Base-by-base conservation (phyloP, 2,329 filamentous ascomycete genomes). In the Ceratocystis colombiana region DNA sequence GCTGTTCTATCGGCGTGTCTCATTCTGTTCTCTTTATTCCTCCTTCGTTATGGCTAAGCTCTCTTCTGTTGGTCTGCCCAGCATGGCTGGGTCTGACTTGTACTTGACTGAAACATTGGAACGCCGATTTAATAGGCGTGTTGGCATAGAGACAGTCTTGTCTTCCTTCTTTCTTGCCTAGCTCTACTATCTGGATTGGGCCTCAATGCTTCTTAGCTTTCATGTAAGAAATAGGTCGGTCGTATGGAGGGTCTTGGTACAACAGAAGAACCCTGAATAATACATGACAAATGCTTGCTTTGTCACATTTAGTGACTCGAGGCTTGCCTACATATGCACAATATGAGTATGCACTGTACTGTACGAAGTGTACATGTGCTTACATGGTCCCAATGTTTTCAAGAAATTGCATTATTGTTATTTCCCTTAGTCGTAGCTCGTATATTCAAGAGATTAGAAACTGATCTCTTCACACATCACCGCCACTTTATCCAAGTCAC, bases 41-140 rank as follows among this genome's bases (percentile, higher is more conserved):
- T 37, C 28, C 25, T 59, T 33, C 5, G 55, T 59, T 37, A 25
- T 10, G 5, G 25, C 55, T 15, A 41, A 41, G 10, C 6, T 37
- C n/a, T 7, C 12, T n/a, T 20, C 15, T 57, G 53, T 8, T 33
- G 12, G 12, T 15, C 17, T 33, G 3, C 53, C 17, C 17, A 30
- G 37, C 10, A 6, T 37, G 25, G 7, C 17, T 59, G 33, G 55
- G 7, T 37, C 28, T 8, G 30, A 7, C 55, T n/a, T 37, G 55
- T 33, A 37, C 28, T 37, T 37, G 28, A 37, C 30, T 30, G 55
- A 37, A n/a, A 59, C 55, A 59, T 22, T 59, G 30, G 28, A 59
- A 59, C 30, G 55, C 55, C 30, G 55, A 59, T n/a, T 37, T 37
- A n/a, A 59, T 59, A 28, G 37, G 55, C 30, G 55, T 37, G 22